Base-by-base conservation (phyloP, 352 stramenopile species). In the Globisporangium echinulatum region DNA sequence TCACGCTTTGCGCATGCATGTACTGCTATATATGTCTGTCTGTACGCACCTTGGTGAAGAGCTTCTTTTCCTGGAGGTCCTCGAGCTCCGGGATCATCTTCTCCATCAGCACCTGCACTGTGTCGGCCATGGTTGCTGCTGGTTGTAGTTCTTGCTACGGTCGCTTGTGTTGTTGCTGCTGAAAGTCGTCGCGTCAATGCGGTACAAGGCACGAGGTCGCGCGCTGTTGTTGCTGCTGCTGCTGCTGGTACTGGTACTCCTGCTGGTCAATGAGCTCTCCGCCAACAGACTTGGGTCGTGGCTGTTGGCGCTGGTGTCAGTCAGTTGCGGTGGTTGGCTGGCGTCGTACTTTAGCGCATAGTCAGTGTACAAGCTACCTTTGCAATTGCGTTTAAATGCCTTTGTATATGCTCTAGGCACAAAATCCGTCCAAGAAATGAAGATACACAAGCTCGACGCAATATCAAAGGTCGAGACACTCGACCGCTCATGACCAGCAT, bases 31-130 rank as follows among this genome's bases (percentile, higher is more conserved):
- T 5, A n/a, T 50, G 17, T 25, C 5, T 15, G 48, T 78, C 64
- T 43, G 19, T 4, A 37, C 17, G 49, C 19, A 56, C 52, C 65
- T 75, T 65, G 42, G 73, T 79, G 64, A 97, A 97, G 65, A 97
- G 66, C 54, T 91, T 88, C 58, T 84, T 79, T 42, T 85, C 69
- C 71, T 95, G 84, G 53, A 97, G 77, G 55, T 97, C 92, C 71
- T 98, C 91, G 55, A 98, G 90, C 72, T 97, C 92, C 54, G 88
- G 86, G 63, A 98, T 87, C 88, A 97, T 97, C 64, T 92, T 88
- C 74, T 98, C 92, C 83, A 98, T 94, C 62, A 90, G 69, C 58
- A 96, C 82, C 71, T 97, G 90, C 66, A 98, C 91, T 55, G 77
- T 91, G 74, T 98, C 92, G 69, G 91, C 92, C 92, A 98, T 98